Evolutionary conservation across 208 protist species (phyloP), one percentile per base, ranked within the genome.

Genomic region (Acanthamoeba rhysodes): DNA sequence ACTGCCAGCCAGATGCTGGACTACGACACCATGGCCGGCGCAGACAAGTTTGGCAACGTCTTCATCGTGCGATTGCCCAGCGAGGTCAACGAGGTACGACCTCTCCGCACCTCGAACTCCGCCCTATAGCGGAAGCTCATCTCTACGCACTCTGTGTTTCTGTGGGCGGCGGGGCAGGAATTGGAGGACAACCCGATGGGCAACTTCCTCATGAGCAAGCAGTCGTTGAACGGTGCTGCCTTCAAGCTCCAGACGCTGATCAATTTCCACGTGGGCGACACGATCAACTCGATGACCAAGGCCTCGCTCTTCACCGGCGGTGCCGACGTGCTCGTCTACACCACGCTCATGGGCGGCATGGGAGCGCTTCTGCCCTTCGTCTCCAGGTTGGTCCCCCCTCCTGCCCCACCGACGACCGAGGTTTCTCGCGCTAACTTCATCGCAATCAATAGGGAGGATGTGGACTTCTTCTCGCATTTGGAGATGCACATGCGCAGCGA

Each of bases 21-120:
- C 96, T 98, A 98, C 88, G 87, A 98, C 95, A 99, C 98, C 2
- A 95, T 99, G n/a, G 97, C 96, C 6, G 98, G 94, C 20, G 96
- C 94, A 18, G 98, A 99, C 96, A 98, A 98, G 95, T 99, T 99
- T 96, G 98, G 98, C 41, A 99, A 98, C 92, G 76, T 99, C 37
- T 98, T 97, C 82, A 87, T 99, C 14, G 53, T 96, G 2, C 96
- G 98, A 62, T 91, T 99, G 57, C 97, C 97, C 12, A 29, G 70
- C 18, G 82, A 98, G 9, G 96, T 97, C 16, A 74, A 66, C 24
- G 97, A 98, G 8, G 97, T 97, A 98, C 70, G 95, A 97, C 32
- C 16, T 9, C 72, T 20, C n/a, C 68, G 16, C 16, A 41, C 5
- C 29, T n/a, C 66, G 24, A n/a, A n/a, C 55, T 62, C 6, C 16